Evolutionary conservation across 2,329 filamentous ascomycete genomes (phyloP).

Genomic region (Alternaria panax): DNA sequence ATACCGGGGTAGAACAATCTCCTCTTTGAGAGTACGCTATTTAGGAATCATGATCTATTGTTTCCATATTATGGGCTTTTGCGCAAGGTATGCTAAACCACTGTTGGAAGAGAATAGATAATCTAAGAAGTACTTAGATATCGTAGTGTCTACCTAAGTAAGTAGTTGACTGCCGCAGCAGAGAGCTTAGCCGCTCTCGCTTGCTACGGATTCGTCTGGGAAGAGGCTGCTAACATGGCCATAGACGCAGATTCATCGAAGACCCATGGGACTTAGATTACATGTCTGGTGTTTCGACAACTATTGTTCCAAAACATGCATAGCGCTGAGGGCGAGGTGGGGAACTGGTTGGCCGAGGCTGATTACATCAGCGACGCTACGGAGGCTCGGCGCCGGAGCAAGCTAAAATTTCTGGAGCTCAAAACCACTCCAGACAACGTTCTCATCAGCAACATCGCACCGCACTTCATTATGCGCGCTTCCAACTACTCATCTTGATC

Average conservation of each 20-base stretch:
- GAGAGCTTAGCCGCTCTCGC: not conserved
- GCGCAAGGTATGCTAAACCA: not conserved
- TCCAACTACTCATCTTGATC: constrained; percentile 11
- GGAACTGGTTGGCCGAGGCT: not conserved
- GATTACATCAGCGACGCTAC: constrained; percentile 29
- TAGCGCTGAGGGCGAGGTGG: not conserved
- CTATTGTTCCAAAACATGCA: not conserved
- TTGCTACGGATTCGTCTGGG: not conserved
- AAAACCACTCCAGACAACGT: constrained; percentile 17
- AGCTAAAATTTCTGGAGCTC: constrained; percentile 38
- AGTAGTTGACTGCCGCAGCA: not conserved
- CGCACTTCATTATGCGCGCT: constrained; percentile 26
- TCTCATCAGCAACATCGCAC: constrained; percentile 19
- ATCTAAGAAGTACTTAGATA: not conserved
- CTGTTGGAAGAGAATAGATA: not conserved
- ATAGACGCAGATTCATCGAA: not conserved
- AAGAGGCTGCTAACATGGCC: not conserved
- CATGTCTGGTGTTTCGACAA: not conserved
- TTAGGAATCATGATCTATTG: not conserved
- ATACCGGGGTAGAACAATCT: not conserved
- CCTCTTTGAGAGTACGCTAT: not conserved
- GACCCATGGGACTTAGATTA: not conserved
- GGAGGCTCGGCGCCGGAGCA: constrained; percentile 25
- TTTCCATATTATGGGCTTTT: not conserved
- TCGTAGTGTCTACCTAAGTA: too few species aligned